A percentile compares a stretch with the other conserved stretches of the same genome.
Conservation (phyloP, 441 rosid genomes). For the Pelargonium myrrhifolium region DNA sequence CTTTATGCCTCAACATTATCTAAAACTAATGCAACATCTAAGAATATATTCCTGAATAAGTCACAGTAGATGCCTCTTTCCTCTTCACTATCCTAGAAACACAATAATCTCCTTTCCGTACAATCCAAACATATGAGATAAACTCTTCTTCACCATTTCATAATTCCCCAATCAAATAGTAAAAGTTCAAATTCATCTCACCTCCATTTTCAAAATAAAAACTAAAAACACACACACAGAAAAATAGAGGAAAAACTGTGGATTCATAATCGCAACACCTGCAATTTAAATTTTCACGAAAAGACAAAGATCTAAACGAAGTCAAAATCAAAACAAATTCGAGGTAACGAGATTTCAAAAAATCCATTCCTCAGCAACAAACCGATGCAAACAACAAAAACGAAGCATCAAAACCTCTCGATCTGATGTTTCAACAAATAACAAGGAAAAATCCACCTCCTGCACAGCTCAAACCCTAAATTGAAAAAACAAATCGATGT, state of each 20-base stretch:
- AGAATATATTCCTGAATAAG: background rate
- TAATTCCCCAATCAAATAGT: background rate
- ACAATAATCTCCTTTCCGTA: too few relatives aligned
- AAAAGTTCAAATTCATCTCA: background rate
- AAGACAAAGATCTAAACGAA: background rate
- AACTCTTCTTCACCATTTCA: too few relatives aligned
- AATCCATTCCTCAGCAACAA: background rate
- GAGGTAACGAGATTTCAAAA: background rate
- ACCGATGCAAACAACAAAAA: background rate
- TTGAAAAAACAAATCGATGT: background rate
- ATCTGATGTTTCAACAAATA: background rate
- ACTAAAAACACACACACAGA: too few relatives aligned
- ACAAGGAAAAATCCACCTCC: background rate
- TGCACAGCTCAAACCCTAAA: constrained; percentile 6
- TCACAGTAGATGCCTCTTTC: background rate
- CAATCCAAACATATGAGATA: too few relatives aligned
- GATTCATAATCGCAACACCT: background rate
- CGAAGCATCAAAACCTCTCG: background rate
- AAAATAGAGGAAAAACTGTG: background rate
- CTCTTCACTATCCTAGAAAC: too few relatives aligned
- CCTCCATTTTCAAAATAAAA: background rate
- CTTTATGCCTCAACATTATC: background rate
- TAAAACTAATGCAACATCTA: background rate
- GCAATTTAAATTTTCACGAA: background rate
- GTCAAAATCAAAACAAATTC: background rate